Base-by-base conservation (phyloP, 805 yeast species). In the Suhomyces xylopsoci region DNA sequence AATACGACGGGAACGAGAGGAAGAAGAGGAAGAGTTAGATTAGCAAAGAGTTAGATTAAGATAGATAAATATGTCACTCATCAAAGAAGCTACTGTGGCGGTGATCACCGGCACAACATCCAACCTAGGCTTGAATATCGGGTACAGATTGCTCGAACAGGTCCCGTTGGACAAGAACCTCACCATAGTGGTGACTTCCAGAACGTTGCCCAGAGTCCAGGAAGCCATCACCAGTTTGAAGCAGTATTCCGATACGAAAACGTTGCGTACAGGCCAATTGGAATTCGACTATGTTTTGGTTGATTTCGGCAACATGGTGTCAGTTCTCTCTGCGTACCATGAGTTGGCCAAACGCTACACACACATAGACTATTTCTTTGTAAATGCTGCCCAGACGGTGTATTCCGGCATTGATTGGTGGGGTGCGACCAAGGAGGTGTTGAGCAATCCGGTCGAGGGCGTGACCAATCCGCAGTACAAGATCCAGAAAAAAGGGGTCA, bases 261-360 rank as follows among this genome's bases (percentile, higher is more conserved):
- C 67, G 0, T 64, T 67, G 38, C 77, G 90, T 45, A 65, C 71
- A 1, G 88, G 84, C 0, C 73, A 77, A 26, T 78, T 91, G 5
- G 96, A 90, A 63, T 93, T 86, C 63, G 99, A 94, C 70, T 94
- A 94, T 61, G 63, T 92, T 1, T 72, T 94, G 47, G 84, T 94
- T n/a, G 98, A 94, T 66, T 91, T 93, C 66, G 81, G 92, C 10
- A 83, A 88, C 62, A 90, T 92, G 97, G 86, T 90, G 8, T 88
- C 97, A 1, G 81, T 92, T 12, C 71, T 89, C 26, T 78, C 81
- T 25, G 97, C 96, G 0, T 81, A 82, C 51, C 79, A 85, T 58
- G 96, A 90, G 51, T 68, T 94, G 55, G 69, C 71, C 55, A 80
- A 83, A 59, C 80, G 83, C 55, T 92, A 86, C 71, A 63, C 68